phyloP scores from a whole-genome alignment of 176 grass and related monocot genomes.

The Bolboschoenus planiculmis region DNA sequence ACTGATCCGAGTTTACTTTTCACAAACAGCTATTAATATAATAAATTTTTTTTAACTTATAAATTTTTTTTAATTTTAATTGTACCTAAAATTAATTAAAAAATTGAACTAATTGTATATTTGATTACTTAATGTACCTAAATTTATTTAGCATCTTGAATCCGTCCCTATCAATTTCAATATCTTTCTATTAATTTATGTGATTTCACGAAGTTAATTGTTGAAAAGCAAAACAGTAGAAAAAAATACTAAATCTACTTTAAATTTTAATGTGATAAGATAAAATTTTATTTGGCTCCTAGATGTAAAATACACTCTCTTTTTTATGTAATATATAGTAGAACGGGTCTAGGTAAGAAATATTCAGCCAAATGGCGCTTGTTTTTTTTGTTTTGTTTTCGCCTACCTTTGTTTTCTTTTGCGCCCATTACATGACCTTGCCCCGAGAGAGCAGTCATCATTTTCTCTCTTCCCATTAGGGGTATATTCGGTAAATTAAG shows the following conservation, averaged over 20 bases:
- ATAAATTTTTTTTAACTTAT: no score
- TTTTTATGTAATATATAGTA: not conserved
- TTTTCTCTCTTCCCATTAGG: not conserved
- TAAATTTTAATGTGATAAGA: not conserved
- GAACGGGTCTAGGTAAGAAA: not conserved
- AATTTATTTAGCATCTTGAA: no score
- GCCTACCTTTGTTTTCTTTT: not conserved
- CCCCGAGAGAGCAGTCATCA: not conserved
- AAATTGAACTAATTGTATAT: no score
- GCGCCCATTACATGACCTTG: not conserved
- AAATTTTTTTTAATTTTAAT: no score
- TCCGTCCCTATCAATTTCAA: no score
- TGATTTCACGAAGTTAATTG: not conserved
- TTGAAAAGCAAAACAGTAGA: not conserved
- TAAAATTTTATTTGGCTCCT: not conserved
- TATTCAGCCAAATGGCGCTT: not conserved
- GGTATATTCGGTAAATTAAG: not conserved
- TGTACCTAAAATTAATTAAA: no score
- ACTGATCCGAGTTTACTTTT: no score
- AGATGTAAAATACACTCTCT: no score
- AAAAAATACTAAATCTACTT: no score
- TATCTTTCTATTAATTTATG: no score
- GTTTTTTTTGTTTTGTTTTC: not conserved
- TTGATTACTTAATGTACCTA: no score
- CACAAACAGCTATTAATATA: no score